Percentiles rank a stretch among this genome's conserved stretches.
Conservation (phyloP, 805 yeast species). For the Ogataea henricii region DNA sequence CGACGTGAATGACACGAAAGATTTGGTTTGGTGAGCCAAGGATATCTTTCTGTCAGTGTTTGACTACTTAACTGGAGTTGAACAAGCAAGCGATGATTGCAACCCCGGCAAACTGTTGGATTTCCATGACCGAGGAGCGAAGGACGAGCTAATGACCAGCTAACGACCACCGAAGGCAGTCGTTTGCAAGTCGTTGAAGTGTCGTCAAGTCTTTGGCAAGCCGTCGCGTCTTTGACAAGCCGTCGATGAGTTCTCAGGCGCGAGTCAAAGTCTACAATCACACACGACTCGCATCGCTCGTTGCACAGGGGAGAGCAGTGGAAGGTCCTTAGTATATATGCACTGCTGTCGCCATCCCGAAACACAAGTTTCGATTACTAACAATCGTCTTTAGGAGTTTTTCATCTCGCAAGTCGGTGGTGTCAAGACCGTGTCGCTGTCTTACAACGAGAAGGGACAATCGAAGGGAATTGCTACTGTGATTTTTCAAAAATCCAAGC, state of each 20-base stretch:
- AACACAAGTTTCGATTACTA: constrained; percentile 18
- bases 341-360: constrained; percentile 5
- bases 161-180: no score
- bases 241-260: no score
- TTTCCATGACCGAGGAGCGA: no score
- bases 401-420: constrained; percentile 87
- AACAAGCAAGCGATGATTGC: constrained; percentile 6
- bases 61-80: constrained; percentile 15
- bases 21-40: constrained; percentile 11
- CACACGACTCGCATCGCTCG: no score
- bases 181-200: no score
- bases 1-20: neutral
- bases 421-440: constrained; percentile 66
- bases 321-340: constrained; percentile 10
- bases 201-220: no score
- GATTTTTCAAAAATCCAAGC: constrained; percentile 65
- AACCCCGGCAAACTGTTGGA: constrained; percentile 1
- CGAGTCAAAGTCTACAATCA: no score
- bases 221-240: no score
- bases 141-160: no score
- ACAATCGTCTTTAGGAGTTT: constrained; percentile 63
- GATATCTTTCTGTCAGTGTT: neutral
- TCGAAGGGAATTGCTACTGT: constrained; percentile 92
- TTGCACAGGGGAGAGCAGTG: constrained; percentile 1
- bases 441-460: constrained; percentile 85